Percentiles rank a stretch among this genome's conserved stretches.
Evolutionary conservation across 2,329 filamentous ascomycete genomes (phyloP).

Genomic region (Teratosphaeriaceae sp.): DNA sequence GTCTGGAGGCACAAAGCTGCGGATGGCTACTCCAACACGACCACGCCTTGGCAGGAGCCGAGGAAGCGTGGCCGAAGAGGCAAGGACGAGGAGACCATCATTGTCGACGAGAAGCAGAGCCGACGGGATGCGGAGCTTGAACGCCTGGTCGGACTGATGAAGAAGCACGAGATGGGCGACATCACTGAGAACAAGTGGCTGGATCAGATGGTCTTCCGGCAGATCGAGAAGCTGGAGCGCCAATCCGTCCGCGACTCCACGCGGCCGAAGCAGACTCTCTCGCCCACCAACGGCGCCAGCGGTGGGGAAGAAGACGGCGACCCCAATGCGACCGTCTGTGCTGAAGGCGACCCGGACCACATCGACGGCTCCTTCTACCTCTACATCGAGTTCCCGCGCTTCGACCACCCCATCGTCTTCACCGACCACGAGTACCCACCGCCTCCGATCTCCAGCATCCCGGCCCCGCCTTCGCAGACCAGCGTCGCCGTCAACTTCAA

Average conservation of each 20-base stretch:
- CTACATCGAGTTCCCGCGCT: conserved; percentile 85
- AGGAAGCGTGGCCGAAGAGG: conserved; percentile 46
- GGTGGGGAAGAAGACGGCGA: conserved; percentile 9
- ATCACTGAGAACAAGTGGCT: conserved; percentile 92
- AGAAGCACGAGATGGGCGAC: conserved; percentile 98
- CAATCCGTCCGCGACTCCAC: conserved; percentile 34
- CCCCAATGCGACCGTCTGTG: conserved; percentile 15
- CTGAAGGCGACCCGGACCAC: conserved; percentile 34
- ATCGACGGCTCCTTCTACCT: conserved; percentile 68
- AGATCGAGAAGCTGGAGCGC: conserved; percentile 63
- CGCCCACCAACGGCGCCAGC: conserved; percentile 1
- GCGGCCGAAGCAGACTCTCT: conserved; percentile 11
- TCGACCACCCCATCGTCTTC: conserved; percentile 94
- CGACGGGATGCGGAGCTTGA: conserved; percentile 64
- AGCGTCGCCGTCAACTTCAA: conserved; percentile 66
- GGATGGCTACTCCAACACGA: conserved; percentile 74
- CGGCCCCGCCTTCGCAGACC: conserved; percentile 46
- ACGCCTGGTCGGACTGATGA: conserved; percentile 80
- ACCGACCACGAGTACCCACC: conserved; percentile 88
- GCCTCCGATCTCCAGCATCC: conserved; percentile 69
- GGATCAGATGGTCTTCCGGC: conserved; percentile 87
- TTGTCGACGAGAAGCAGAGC: conserved; percentile 28
- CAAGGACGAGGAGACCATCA: conserved; percentile 56
- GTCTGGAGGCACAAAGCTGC: conserved; percentile 76
- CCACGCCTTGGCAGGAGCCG: conserved; percentile 63